Percentiles rank a stretch among this genome's conserved stretches.
These are phyloP conservation scores for Plenodomus lindquistii DNA, from an alignment of 2,329 filamentous ascomycete species.

Conservation along the genomic window DNA sequence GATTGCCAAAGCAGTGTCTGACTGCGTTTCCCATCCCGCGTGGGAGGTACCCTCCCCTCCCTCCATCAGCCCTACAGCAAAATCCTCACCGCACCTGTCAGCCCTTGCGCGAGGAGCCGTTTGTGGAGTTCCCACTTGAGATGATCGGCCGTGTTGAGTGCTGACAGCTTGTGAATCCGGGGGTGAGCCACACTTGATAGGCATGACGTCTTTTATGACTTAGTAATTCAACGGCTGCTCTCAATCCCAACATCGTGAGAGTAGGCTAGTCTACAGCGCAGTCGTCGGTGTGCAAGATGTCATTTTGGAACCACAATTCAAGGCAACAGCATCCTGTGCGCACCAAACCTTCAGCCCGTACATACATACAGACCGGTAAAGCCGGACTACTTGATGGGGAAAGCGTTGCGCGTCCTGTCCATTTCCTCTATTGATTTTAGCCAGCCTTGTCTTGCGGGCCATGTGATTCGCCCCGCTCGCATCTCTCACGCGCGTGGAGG, in stretches of 20 bases:
- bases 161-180: slow-evolving; percentile 24
- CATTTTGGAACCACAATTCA: neutral
- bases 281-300: neutral
- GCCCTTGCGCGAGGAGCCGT: slow-evolving; percentile 32
- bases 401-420: neutral
- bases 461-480: neutral
- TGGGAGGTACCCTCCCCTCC: slow-evolving; percentile 4
- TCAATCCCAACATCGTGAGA: neutral
- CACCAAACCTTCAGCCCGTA: neutral
- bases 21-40: slow-evolving; percentile 8
- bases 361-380: neutral
- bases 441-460: neutral
- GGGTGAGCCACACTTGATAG: slow-evolving; percentile 8
- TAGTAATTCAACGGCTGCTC: neutral
- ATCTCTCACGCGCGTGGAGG: neutral
- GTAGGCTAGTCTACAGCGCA: neutral
- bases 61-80: slow-evolving; percentile 21
- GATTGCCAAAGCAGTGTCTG: neutral
- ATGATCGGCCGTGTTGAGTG: slow-evolving; percentile 29
- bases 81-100: slow-evolving; percentile 27
- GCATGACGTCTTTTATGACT: slow-evolving; percentile 5
- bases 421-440: neutral
- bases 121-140: slow-evolving; percentile 18
- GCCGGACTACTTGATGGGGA: neutral
- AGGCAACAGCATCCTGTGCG: neutral